Base-by-base conservation (phyloP, 805 yeast species). In the Candida vartiovaarae region DNA sequence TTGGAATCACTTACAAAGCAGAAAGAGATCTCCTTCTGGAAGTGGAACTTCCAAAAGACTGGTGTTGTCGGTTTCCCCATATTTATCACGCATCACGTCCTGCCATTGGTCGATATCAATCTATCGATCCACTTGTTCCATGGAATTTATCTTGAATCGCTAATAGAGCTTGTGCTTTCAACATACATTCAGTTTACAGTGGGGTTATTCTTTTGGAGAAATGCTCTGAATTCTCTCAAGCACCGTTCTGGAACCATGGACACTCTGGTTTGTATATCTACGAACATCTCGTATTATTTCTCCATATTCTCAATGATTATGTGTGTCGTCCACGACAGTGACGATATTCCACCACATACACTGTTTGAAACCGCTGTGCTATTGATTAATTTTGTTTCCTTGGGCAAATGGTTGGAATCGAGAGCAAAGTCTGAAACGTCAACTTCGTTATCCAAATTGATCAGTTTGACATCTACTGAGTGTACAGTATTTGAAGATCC, bases 351-450 rank as follows among this genome's bases (percentile, higher is more conserved):
- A 5, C 95, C 96, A 5, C 78, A 74, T 41, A 77, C 83, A 1
- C 68, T 89, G 32, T 90, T 93, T 68, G 97, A 88, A 46, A 89
- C 98, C 0, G 74, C 88, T 2, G 79, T 82, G 11, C 87, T 95
- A 95, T 70, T 93, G 35, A 72, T 91, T 40, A 66, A 81, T 5
- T 93, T 89, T 61, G 89, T 93, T 27, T 75, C 93, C 7, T 66
- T 89, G 37, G 99, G 99, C 3, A 91, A 93, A 64, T 84, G 86
- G 75, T 68, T 90, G 24, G 99, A 93, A 59, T 86, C 85, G 62
- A 79, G 75, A 50, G 98, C 99, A 2, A 88, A 93, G 58, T 95
- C 98, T 4, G 87, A 85, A 46, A 93, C 98, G 0, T 86, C 97
- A 0, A 76, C 86, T 3, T 95, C 98, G 0, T 70, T 93, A 34